Evolutionary conservation across 2,329 filamentous ascomycete species (phyloP).

Genomic region (Neofusicoccum parvum): DNA sequence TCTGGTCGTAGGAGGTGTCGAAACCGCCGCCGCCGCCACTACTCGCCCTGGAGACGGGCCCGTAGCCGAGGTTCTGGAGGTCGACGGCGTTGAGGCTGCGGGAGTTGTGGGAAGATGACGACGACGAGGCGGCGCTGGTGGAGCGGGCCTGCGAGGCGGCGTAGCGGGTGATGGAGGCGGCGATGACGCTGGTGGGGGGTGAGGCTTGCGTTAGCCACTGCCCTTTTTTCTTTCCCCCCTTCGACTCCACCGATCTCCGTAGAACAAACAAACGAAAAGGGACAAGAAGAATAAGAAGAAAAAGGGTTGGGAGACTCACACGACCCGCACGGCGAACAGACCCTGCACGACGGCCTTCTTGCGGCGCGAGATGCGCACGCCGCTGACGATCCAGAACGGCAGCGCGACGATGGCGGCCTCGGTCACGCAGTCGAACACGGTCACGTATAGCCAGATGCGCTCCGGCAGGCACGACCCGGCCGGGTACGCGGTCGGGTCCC

Average conservation of each 20-base stretch:
- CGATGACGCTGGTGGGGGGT: neutral
- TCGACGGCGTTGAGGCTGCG: neutral
- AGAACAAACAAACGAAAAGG: no score
- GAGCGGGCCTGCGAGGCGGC: neutral
- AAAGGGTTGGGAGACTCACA: neutral
- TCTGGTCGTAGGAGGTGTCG: constrained; percentile 6
- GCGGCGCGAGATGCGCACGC: neutral
- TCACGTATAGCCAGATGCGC: constrained; percentile 1
- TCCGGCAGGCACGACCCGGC: constrained; percentile 2
- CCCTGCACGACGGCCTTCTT: neutral
- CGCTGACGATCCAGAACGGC: neutral
- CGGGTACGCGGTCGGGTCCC: neutral
- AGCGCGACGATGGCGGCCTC: constrained; percentile 3
- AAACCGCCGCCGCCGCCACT: neutral
- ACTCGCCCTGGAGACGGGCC: no score
- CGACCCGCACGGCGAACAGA: neutral
- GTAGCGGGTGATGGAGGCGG: constrained; percentile 4
- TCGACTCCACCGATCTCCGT: no score
- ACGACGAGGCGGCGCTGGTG: neutral
- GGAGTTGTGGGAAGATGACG: no score
- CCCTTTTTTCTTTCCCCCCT: neutral
- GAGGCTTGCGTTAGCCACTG: neutral
- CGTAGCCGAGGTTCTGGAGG: no score
- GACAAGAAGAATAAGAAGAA: no score
- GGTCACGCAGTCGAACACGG: constrained; percentile 1